phyloP scores from a whole-genome alignment of 345 rosid genomes.

The Geranium rotundifolium region DNA sequence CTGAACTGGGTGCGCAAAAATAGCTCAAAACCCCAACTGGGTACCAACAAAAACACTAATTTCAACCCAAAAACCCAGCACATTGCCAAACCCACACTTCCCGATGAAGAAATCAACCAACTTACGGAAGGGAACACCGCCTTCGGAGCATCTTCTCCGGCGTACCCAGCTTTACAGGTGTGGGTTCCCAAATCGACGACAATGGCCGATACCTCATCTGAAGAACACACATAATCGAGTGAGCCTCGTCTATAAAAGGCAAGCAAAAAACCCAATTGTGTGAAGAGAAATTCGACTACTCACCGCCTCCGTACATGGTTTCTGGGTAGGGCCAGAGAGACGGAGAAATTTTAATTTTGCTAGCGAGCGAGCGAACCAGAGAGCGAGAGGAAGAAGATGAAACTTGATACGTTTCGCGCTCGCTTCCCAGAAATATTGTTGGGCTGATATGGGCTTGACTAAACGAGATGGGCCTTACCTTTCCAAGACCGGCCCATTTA shows the following conservation, averaged over 20 bases:
- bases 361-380: too few species aligned
- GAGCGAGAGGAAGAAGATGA: too few species aligned
- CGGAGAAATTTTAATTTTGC: neutral
- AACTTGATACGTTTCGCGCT: too few species aligned
- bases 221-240: neutral
- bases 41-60: too few species aligned
- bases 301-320: slow-evolving; percentile 95
- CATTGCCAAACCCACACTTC: neutral
- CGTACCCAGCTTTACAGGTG: slow-evolving; percentile 99
- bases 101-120: neutral
- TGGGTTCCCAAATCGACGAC: slow-evolving; percentile 97
- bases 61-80: neutral
- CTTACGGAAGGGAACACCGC: slow-evolving; percentile 97
- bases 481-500: too few species aligned
- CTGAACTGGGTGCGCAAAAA: neutral
- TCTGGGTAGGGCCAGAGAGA: slow-evolving; percentile 4
- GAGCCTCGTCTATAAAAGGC: neutral
- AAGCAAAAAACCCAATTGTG: neutral
- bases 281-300: slow-evolving; percentile 14
- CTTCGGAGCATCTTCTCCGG: slow-evolving; percentile 99
- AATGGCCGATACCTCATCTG: slow-evolving; percentile 98
- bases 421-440: too few species aligned
- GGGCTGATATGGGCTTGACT: too few species aligned
- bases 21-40: too few species aligned
- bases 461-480: too few species aligned